Evolutionary conservation across 257 asterid species (phyloP), one percentile per base, ranked within the genome.

Genomic region (Handroanthus guayacan): DNA sequence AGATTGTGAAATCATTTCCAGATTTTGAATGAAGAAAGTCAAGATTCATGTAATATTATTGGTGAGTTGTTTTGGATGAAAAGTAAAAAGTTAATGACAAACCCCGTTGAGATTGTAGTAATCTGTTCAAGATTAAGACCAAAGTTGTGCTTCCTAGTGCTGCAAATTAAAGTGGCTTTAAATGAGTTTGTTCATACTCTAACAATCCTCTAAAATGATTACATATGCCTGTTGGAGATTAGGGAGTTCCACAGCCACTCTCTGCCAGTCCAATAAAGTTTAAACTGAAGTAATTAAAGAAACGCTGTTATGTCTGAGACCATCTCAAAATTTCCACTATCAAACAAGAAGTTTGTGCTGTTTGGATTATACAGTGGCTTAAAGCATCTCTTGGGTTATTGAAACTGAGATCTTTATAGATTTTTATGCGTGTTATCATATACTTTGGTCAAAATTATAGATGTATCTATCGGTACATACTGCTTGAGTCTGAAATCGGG

Each of bases 41-140:
- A 64, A 45, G 67, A 72, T 71, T 70, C 50, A 44, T 69, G 82
- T 55, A 83, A 73, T 77, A 69, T 31, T 62, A 76, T 71, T 37
- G 45, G 67, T 61, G 55, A 71, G 75, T 60, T 54, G 44, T 82
- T 75, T 64, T 61, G 68, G 62, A 18, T 54, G 69, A 72, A 79
- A 76, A 71, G 77, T 39, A 75, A 47, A 66, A 67, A 38, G 9
- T 50, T 52, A 66, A 47, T 57, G 60, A 60, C 9, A 71, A 60
- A 66, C 20, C 1, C 48, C 25, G 52, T 54, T 62, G 62, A 43
- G 66, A 77, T 83, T 67, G 69, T 76, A 20, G 77, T 62, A 80
- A 82, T 79, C 34, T 60, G 63, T 79, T 72, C 37, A 52, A 72
- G 75, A 68, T 82, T 76, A 68, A 45, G 56, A 54, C 41, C 12